Evolutionary conservation across 2,329 filamentous ascomycete genomes (phyloP), one percentile per base, ranked within the genome.

Genomic region (Sclerotiophoma versabilis): DNA sequence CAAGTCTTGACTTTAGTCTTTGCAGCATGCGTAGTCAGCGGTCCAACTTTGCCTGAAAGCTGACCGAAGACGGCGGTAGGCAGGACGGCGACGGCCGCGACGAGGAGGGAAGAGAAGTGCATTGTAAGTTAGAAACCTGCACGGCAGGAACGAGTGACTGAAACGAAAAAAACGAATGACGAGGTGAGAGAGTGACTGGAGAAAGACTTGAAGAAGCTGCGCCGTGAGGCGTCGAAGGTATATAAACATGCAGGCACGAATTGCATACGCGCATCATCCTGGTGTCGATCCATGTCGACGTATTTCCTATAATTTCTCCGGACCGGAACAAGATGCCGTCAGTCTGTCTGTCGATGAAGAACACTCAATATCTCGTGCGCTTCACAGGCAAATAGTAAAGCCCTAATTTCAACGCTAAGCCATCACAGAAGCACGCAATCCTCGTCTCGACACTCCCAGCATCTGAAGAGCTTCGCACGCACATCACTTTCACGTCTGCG

Each of bases 1-100:
- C 82, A 84, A 10, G 77, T 78, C 60, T 81, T 81, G 39, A 71
- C 75, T n/a, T 75, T 75, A 34, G 70, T 73, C 64, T 84, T 84
- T 15, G 59, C 58, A 14, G 70, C 63, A 30, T 66, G 58, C 7
- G 60, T 60, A 14, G 73, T 75, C 34, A 65, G 54, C 23, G 68
- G 72, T 4, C 72, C 73, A 37, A 75, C 71, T 34, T 55, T 60
- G 45, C 72, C 72, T 5, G 72, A 74, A 19, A 75, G 66, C 48
- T 74, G 72, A 5, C 53, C 68, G n/a, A 66, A 44, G 29, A 54
- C 45, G 12, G 59, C 55, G 29, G 61, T 42, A 6, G 63, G 64
- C 12, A 70, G 61, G 9, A 68, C 48, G n/a, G 67, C 41, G 11
- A 63, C 58, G 11, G 63, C 50, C 11, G 62, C 62, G 34, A 71